A percentile compares a stretch with the other conserved stretches of the same genome.
phyloP scores from a whole-genome alignment of 139 green algal genomes.

The Auxenochlorella protothecoides region DNA sequence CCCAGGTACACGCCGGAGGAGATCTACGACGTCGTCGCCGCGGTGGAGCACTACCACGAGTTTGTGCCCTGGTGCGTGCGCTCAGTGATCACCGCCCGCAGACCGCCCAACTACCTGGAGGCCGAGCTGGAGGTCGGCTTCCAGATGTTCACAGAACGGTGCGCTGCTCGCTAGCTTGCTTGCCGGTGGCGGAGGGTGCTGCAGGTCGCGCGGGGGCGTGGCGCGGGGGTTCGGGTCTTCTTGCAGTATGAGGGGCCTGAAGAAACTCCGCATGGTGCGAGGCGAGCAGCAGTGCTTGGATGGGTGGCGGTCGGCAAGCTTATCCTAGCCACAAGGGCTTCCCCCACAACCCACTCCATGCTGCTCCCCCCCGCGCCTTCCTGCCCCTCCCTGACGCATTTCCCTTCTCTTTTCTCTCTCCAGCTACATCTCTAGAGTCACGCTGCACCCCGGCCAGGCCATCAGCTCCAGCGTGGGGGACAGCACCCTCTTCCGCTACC shows the following conservation, averaged over 20 bases:
- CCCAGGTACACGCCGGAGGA: slow-evolving; percentile 64
- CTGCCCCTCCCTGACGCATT: not conserved
- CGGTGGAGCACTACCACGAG: slow-evolving; percentile 69
- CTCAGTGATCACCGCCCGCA: slow-evolving; percentile 30
- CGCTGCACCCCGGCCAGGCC: slow-evolving; percentile 27
- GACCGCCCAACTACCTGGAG: slow-evolving; percentile 52
- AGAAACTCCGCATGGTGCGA: too few species aligned
- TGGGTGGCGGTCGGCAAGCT: too few species aligned
- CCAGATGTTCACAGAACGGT: slow-evolving; percentile 63
- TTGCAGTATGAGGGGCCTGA: too few species aligned
- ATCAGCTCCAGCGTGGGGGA: slow-evolving; percentile 48
- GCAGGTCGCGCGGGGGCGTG: not conserved
- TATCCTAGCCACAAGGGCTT: too few species aligned
- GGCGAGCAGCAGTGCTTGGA: too few species aligned
- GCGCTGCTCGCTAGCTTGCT: not conserved
- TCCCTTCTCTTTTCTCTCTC: not conserved
- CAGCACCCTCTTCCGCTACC: slow-evolving; percentile 71
- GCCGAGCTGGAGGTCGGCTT: slow-evolving; percentile 91
- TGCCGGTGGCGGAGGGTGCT: not conserved
- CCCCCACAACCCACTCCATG: not conserved
- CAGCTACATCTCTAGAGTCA: slow-evolving; percentile 72
- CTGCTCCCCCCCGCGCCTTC: not conserved
- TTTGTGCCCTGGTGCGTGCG: slow-evolving; percentile 86
- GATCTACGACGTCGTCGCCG: slow-evolving; percentile 73
- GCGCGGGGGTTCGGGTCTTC: not conserved